Evolutionary conservation across 1,139 yeast genomes (phyloP), one percentile per base, ranked within the genome.

Genomic region (Nakaseomyces glabratus): DNA sequence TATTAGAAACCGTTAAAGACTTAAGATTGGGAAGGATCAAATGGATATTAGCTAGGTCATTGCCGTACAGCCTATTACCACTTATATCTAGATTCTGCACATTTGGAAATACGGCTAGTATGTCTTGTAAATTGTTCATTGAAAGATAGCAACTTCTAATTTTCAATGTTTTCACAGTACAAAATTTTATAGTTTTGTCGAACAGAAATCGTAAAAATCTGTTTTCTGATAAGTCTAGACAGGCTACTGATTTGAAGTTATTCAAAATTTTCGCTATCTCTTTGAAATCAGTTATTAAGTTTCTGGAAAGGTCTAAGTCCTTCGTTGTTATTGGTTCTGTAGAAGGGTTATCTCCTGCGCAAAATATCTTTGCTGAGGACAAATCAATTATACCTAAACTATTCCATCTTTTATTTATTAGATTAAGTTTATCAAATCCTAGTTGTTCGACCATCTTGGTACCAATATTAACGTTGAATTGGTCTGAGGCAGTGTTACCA

Each of bases 141-240:
- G 35, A 29, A 6, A 14, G 10, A 20, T 24, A 31, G 11, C 16
- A 17, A n/a, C 15, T 28, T 5, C 35, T 20, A 21, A 42, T 15
- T 6, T 35, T 24, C 23, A 28, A 20, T n/a, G n/a, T n/a, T n/a
- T n/a, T n/a, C n/a, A n/a, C n/a, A n/a, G n/a, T n/a, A n/a, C n/a
- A n/a, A n/a, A n/a, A n/a, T n/a, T n/a, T n/a, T n/a, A n/a, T n/a
- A n/a, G n/a, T n/a, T n/a, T n/a, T n/a, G n/a, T n/a, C n/a, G n/a
- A n/a, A n/a, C n/a, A n/a, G n/a, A 16, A 32, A 41, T 20, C 28
- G 34, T 2, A n/a, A 24, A 37, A 81, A 68, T 34, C 76, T 56
- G 49, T 82, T 82, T 0, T 93, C 90, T 39, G 76, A 76, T 35
- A 84, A 49, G 34, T 69, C 66, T 33, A 85, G 48, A 2, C 57